phyloP scores from a whole-genome alignment of 768 basidiomycete species.

The Termitomyces sp. region DNA sequence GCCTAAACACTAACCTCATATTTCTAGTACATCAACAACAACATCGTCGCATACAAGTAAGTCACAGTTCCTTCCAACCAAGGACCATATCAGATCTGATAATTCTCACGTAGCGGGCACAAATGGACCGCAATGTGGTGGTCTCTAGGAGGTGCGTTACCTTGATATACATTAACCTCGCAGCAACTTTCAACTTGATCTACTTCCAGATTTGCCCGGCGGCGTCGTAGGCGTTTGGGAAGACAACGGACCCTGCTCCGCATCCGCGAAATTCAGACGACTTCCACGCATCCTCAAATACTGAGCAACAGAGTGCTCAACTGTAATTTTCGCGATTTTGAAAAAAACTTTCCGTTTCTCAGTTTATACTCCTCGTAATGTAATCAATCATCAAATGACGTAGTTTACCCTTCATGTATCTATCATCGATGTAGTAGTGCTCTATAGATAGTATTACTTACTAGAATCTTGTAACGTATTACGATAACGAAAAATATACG shows the following conservation, averaged over 20 bases:
- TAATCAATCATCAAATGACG: neutral
- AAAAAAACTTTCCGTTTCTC: neutral
- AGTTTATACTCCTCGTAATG: neutral
- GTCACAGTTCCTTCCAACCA: neutral
- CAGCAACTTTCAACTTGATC: neutral
- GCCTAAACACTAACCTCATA: neutral
- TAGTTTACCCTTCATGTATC: neutral
- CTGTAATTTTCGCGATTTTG: too few species aligned
- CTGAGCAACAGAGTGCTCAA: neutral
- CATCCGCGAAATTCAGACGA: neutral
- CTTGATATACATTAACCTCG: neutral
- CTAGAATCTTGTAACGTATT: neutral
- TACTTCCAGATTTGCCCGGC: conserved; percentile 3
- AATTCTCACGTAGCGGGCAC: neutral
- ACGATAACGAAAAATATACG: neutral
- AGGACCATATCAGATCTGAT: neutral
- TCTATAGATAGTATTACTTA: neutral
- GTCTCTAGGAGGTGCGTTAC: conserved; percentile 4
- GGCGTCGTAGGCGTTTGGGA: conserved; percentile 7
- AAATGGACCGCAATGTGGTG: conserved; percentile 12
- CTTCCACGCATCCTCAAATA: conserved; percentile 2
- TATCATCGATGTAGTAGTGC: neutral
- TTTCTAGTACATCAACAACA: conserved; percentile 2
- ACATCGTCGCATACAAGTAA: conserved; percentile 1
- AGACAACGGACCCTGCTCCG: conserved; percentile 4